Base-by-base conservation (phyloP, 2,329 filamentous ascomycete species). In the Paecilomyces sp. region DNA sequence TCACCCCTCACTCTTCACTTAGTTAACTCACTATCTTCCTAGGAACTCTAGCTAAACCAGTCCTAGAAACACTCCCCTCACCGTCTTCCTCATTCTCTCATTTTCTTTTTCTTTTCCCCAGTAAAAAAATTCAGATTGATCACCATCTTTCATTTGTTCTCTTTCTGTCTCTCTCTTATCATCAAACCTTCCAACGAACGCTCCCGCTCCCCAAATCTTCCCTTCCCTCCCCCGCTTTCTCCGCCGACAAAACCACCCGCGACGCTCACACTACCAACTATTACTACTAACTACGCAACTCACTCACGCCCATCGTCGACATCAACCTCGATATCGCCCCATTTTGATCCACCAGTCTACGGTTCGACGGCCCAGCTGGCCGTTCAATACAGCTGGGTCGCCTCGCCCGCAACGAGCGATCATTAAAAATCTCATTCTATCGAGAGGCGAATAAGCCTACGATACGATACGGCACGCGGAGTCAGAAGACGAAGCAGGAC, bases 321-420 rank as follows among this genome's bases (percentile, higher is more conserved):
- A 12, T 33, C 31, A 28, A 28, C 25, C 3, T 28, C 25, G 6
- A 28, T 6, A 28, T 28, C 25, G 15, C 52, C 12, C 31, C 52
- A 55, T 51, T 58, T 58, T 41, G 31, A 50, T 53, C 47, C 54
- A 18, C 56, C 34, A 59, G 18, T 28, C 55, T 51, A 55, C 33
- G 58, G 53, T 57, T 51, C 28, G 58, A 63, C 63, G 57, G 57
- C 59, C 61, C 62, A 61, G 64, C 62, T 62, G 59, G 60, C 55
- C 54, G 57, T 59, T 54, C 25, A 56, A 36, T 58, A 57, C 62
- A 66, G 61, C 63, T 64, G 64, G 64, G 60, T 63, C 62, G 59
- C 62, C 34, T 63, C 62, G 59, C 62, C 34, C 31, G 51, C 41
- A 52, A 50, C 24, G 54, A 58, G 59, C 33, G 30, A 55, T 54